Evolutionary conservation across 2,329 filamentous ascomycete genomes (phyloP), one percentile per base, ranked within the genome.

Genomic region (Xylaria sp.): DNA sequence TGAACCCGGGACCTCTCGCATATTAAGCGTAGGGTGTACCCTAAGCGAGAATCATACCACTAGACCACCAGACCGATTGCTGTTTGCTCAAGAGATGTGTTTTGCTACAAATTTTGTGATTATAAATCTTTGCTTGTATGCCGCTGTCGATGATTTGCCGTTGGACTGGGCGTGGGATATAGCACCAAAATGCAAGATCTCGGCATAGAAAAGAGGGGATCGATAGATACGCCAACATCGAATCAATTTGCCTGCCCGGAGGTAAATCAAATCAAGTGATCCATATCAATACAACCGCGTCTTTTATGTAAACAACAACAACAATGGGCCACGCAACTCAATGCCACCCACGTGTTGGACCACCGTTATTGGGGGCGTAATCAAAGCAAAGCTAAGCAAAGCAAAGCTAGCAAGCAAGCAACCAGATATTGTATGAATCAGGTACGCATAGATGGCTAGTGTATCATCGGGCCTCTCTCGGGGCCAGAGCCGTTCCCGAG

Each of bases 1-100:
- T 76, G 79, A 81, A 80, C 79, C 78, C 78, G 79, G 78, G 79
- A 79, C 78, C 79, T 80, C 79, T 79, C 78, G 79, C 78, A 60
- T 39, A 18, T 23, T 41, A 20, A 56, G 55, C 39, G 10, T 43
- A 58, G 70, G 72, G 73, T 76, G 64, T 63, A 78, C 87, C 87
- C 87, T 89, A 89, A 89, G 87, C 87, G 86, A 88, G 87, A 89
- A 90, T 89, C 86, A 89, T 89, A 89, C 87, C 87, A 85, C 87
- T 88, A 88, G 86, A 87, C 86, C 85, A 88, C 79, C 81, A 81
- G 81, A 82, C 81, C 10, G 8, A 12, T 13, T 34, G 32, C n/a
- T 36, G 15, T 9, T 15, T n/a, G 48, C 23, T 52, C 25, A 5
- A 32, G 1, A 13, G 32, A 45, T 45, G 34, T 3, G 8, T 20